Evolutionary conservation across 257 asterid genomes (phyloP), one percentile per base, ranked within the genome.

Genomic region (Lycium ferocissimum): DNA sequence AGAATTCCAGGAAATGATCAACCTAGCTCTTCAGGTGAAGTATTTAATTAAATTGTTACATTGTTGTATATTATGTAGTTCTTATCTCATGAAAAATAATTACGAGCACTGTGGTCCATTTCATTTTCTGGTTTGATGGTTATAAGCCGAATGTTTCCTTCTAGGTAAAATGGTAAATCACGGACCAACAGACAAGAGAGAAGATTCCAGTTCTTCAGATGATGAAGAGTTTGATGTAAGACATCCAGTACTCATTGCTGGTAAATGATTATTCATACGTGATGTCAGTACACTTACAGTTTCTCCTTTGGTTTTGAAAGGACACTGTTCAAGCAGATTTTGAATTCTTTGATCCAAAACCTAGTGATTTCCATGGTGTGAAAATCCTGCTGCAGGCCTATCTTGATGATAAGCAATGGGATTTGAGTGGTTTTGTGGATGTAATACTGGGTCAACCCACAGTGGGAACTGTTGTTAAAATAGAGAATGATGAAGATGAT

Each of bases 251-350:
- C 3, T 47, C 10, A 18, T 10, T 49, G 49, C 57, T 61, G 8
- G 80, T 57, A 65, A n/a, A 0, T 79, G 80, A 66, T 57, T 67
- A 53, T 9, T 66, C 40, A 17, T 56, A 2, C 70, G 58, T 75
- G 51, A 15, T 51, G 61, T 69, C 86, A 62, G 85, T 85, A 14
- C 84, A 80, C 85, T 63, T 6, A 53, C 73, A 26, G 47, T 15
- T 76, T 76, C 65, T 53, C 65, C 6, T 82, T 89, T 71, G 59
- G 83, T 81, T 87, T 78, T 67, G 67, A 86, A 7, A 97, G 96
- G 98, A 97, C 81, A 89, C 71, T 84, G 94, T 95, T 56, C 99
- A 94, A 91, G 98, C 96, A 59, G 98, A 97, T 89, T 97, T 95
- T 85, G 94, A 89, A 82, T 97, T 95, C 94, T 93, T 94, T 86